Evolutionary conservation across 1,284 basidiomycete species (phyloP).

Genomic region (Abortiporus biennis): DNA sequence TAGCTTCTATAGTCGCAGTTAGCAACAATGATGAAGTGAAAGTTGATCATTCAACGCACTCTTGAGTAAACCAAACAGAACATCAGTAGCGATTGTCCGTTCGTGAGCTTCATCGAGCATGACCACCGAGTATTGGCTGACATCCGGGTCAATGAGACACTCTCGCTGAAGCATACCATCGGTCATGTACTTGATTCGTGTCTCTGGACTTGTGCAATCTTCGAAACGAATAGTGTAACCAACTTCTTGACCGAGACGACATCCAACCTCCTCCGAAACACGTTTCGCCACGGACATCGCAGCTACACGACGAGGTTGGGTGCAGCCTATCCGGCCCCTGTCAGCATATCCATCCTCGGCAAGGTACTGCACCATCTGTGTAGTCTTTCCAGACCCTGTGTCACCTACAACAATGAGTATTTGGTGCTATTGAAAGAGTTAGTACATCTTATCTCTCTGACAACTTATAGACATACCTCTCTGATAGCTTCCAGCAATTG

Average conservation of each 20-base stretch:
- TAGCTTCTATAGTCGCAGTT: constrained; percentile 64
- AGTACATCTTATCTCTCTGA: not conserved
- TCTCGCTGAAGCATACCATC: constrained; percentile 99
- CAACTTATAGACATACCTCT: constrained; percentile 48
- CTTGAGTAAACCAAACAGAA: constrained; percentile 94
- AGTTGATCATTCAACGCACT: constrained; percentile 48
- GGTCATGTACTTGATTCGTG: constrained; percentile 99
- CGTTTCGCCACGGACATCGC: constrained; percentile 99
- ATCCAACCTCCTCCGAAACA: constrained; percentile 96
- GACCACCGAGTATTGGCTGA: constrained; percentile 89
- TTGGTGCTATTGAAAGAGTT: constrained; percentile 66
- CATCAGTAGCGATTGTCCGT: constrained; percentile 96
- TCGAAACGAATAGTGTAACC: constrained; percentile 99
- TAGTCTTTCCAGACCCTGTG: constrained; percentile 81
- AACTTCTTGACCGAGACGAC: constrained; percentile 93
- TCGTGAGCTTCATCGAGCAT: constrained; percentile 99
- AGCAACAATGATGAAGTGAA: constrained; percentile 11
- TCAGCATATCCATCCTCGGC: constrained; percentile 77
- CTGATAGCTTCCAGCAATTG: constrained; percentile 87
- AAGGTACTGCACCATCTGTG: constrained; percentile 77
- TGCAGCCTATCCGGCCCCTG: constrained; percentile 89
- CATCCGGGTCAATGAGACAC: constrained; percentile 92
- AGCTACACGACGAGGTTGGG: constrained; percentile 96
- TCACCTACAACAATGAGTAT: constrained; percentile 87
- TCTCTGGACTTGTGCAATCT: constrained; percentile 96